These are phyloP conservation scores for Lithocarpus polystachyus DNA, from an alignment of 306 rosid species.

Conservation along the genomic window DNA sequence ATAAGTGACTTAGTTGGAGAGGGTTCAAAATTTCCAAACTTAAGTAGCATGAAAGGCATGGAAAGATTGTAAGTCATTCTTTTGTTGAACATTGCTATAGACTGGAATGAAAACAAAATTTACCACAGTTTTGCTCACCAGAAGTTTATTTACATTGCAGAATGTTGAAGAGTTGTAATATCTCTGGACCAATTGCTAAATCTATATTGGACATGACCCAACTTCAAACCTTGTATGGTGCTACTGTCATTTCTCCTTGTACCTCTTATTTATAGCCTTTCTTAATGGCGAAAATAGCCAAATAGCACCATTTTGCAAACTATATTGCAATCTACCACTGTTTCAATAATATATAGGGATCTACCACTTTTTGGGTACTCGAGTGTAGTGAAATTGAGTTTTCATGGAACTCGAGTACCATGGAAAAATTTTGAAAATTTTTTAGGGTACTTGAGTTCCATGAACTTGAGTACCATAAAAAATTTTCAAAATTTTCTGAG, in stretches of 20 bases:
- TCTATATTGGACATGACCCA: neutral
- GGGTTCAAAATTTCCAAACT: constrained; percentile 12
- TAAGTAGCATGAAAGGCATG: neutral
- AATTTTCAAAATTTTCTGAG: no score
- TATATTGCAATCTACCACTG: no score
- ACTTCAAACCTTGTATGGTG: constrained; percentile 1
- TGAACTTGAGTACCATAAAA: no score
- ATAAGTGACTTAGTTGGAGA: constrained; percentile 23
- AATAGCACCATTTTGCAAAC: no score
- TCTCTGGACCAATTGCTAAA: constrained; percentile 10
- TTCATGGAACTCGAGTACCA: no score
- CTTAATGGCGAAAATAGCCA: no score
- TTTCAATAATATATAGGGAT: no score
- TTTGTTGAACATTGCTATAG: neutral
- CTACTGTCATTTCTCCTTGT: neutral
- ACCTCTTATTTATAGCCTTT: neutral
- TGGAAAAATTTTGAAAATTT: no score
- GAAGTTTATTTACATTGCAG: neutral
- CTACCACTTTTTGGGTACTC: no score
- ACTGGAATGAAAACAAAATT: neutral
- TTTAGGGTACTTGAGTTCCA: no score
- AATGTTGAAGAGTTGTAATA: constrained; percentile 26
- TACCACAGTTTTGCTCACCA: neutral
- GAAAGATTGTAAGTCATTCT: constrained; percentile 8
- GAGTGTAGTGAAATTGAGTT: no score